phyloP scores from a whole-genome alignment of 129 eudicot species.

The Cynara cardunculus region DNA sequence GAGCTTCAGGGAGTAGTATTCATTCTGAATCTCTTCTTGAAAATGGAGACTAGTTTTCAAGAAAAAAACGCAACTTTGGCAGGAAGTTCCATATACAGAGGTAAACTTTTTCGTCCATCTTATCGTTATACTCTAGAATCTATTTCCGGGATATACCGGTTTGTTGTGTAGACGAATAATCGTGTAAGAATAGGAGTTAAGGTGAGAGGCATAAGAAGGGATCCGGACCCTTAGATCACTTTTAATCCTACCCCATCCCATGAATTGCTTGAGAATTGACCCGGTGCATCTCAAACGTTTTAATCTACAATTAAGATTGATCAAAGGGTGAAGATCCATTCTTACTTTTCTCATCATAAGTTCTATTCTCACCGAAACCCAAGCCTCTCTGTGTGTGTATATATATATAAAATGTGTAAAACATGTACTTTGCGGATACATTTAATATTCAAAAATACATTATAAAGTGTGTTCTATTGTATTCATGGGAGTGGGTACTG shows the following conservation, averaged over 20 bases:
- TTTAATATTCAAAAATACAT: neutral
- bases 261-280: no score
- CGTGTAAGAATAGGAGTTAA: no score
- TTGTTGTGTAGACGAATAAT: no score
- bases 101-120: neutral
- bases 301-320: no score
- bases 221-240: no score
- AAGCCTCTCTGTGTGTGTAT: neutral
- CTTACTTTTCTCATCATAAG: no score
- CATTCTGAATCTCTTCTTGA: constrained; percentile 32
- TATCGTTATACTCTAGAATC: neutral
- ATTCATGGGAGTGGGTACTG: neutral
- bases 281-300: no score
- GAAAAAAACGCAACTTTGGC: neutral
- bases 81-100: neutral
- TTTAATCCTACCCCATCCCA: no score
- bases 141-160: neutral
- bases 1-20: constrained; percentile 36
- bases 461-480: neutral
- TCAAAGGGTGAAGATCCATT: no score
- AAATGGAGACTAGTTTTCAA: neutral
- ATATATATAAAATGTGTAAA: neutral
- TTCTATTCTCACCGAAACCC: no score
- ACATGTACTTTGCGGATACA: neutral
- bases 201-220: no score